Evolutionary conservation across 2,329 filamentous ascomycete species (phyloP), one percentile per base, ranked within the genome.

Genomic region (Ophiostoma perfectum): DNA sequence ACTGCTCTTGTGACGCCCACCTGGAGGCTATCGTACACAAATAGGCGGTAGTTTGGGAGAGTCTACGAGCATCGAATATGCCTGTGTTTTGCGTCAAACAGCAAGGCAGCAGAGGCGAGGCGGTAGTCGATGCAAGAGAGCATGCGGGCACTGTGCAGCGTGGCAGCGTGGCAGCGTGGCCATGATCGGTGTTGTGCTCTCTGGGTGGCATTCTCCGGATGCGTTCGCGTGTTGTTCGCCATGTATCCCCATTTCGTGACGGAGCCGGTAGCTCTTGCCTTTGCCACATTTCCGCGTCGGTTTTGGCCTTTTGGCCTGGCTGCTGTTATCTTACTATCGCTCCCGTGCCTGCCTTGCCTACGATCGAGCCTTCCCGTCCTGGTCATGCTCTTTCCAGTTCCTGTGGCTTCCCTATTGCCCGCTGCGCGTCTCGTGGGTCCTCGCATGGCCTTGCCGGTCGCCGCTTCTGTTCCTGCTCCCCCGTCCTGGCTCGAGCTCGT

Each of bases 1-100:
- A 77, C 78, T 76, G 76, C 75, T 77, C 76, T 76, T 77, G 42
- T 6, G 7, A 7, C 27, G 27, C 27, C 27, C 2, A 27, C 27
- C 27, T 27, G 27, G 27, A 27, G 27, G 27, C 27, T 27, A 27
- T 27, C 27, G 27, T 27, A 27, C 27, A 27, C 27, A 27, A 27
- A 27, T 27, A 27, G 27, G 27, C 27, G 27, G 27, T 27, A 27
- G 27, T 27, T 27, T 27, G 27, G 27, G 27, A 27, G 27, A 1
- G 27, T 27, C 27, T 27, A 27, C 27, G 27, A 27, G 27, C 27
- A 27, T 27, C 27, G 27, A 27, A 27, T 27, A 27, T 27, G 27
- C 27, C 27, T 27, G 27, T 27, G 27, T 27, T 27, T 27, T 27
- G 27, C 27, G 27, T 27, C 27, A 27, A 27, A 27, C 27, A 27